Conservation (phyloP, 1,139 yeast species). For the Geotrichum aggregatum region DNA sequence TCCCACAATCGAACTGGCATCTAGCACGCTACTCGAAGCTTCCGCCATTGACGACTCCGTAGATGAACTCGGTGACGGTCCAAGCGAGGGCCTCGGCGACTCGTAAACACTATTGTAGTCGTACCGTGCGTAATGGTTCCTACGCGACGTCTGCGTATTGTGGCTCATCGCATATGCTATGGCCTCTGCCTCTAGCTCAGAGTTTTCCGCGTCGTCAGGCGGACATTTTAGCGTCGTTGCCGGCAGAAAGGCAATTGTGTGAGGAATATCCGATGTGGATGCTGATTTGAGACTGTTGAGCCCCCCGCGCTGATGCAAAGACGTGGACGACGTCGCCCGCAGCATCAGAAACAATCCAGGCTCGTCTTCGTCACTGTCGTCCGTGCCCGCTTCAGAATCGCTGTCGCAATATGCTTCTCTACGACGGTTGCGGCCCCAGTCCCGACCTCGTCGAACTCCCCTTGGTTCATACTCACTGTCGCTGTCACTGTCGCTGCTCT, state of each 20-base stretch:
- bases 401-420: slow-evolving; percentile 35
- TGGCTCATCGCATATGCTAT: slow-evolving; percentile 58
- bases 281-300: slow-evolving; percentile 5
- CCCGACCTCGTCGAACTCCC: slow-evolving; percentile 39
- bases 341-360: slow-evolving; percentile 66
- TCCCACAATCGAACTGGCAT: not conserved
- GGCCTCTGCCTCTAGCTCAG: slow-evolving; percentile 46
- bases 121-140: slow-evolving; percentile 72
- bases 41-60: slow-evolving; percentile 3
- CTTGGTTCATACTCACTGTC: slow-evolving; percentile 45
- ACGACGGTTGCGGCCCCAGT: slow-evolving; percentile 26
- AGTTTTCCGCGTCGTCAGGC: slow-evolving; percentile 62
- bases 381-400: slow-evolving; percentile 41
- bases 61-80: slow-evolving; percentile 2
- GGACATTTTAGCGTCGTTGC: slow-evolving; percentile 78
- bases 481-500: slow-evolving; percentile 3
- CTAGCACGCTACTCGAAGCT: slow-evolving; percentile 40
- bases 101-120: slow-evolving; percentile 79
- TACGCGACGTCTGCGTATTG: slow-evolving; percentile 62
- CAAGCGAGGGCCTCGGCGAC: slow-evolving; percentile 26
- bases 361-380: slow-evolving; percentile 55
- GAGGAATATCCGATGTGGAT: slow-evolving; percentile 17
- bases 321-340: slow-evolving; percentile 39
- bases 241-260: slow-evolving; percentile 69
- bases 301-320: slow-evolving; percentile 30